These are phyloP conservation scores for Aspergillus floridensis DNA, from an alignment of 2,329 filamentous ascomycete genomes.

Conservation along the genomic window DNA sequence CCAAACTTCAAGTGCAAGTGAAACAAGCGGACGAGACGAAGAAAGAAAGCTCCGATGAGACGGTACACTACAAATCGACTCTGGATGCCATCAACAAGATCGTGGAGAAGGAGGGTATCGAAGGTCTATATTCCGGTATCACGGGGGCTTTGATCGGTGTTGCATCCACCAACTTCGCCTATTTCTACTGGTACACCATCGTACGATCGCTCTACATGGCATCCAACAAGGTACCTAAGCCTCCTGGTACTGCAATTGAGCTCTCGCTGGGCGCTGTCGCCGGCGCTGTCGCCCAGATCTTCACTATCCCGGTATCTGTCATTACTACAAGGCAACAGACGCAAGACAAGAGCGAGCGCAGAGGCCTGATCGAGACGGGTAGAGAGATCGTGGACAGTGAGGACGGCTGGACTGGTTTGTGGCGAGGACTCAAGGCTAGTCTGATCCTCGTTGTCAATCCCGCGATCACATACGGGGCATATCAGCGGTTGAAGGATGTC, in stretches of 20 bases:
- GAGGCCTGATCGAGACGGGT: slow-evolving; percentile 82
- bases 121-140: slow-evolving; percentile 86
- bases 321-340: slow-evolving; percentile 96
- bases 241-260: slow-evolving; percentile 78
- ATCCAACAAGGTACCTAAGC: slow-evolving; percentile 55
- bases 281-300: slow-evolving; percentile 87
- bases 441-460: slow-evolving; percentile 94
- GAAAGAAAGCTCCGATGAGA: slow-evolving; percentile 44
- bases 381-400: slow-evolving; percentile 86
- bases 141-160: slow-evolving; percentile 83
- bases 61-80: slow-evolving; percentile 79
- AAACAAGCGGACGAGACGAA: slow-evolving; percentile 57
- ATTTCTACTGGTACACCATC: slow-evolving; percentile 98
- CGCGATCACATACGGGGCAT: slow-evolving; percentile 95
- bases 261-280: slow-evolving; percentile 81
- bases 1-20: slow-evolving; percentile 89
- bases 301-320: slow-evolving; percentile 94
- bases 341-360: slow-evolving; percentile 77
- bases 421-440: slow-evolving; percentile 94
- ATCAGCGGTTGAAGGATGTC: slow-evolving; percentile 77
- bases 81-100: slow-evolving; percentile 88
- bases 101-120: slow-evolving; percentile 71
- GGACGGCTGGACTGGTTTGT: slow-evolving; percentile 83
- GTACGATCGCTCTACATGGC: slow-evolving; percentile 76
- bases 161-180: slow-evolving; percentile 96